These are phyloP conservation scores for Chrysopogon serrulatus DNA, from an alignment of 176 grass and related monocot genomes.

Conservation along the genomic window DNA sequence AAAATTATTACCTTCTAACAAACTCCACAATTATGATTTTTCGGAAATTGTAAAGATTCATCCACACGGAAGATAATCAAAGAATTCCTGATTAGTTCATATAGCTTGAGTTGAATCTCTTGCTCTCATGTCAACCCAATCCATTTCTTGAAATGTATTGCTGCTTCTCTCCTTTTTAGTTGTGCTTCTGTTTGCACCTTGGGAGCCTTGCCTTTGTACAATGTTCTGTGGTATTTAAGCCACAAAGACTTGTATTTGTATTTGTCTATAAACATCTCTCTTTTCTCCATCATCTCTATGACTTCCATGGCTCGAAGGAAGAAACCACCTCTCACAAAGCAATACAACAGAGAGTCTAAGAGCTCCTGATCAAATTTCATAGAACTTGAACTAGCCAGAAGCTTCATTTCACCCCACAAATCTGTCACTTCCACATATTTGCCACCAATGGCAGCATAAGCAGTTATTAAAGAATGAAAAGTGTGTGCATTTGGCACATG, in stretches of 20 bases:
- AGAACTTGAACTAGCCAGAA: constrained; percentile 46
- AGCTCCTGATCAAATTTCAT: constrained; percentile 88
- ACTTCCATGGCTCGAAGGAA: constrained; percentile 93
- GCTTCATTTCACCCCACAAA: constrained; percentile 97
- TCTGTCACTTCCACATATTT: constrained; percentile 86
- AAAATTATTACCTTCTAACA: not conserved
- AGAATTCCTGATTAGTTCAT: not conserved
- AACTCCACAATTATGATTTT: not conserved
- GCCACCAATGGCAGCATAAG: constrained; percentile 80
- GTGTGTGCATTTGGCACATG: constrained; percentile 71
- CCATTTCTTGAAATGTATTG: constrained; percentile 79
- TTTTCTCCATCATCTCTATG: constrained; percentile 81
- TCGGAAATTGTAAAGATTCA: not conserved
- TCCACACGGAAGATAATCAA: not conserved
- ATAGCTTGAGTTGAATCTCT: not conserved
- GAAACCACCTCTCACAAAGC: constrained; percentile 93
- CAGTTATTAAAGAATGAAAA: constrained; percentile 77
- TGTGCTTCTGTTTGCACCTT: constrained; percentile 90
- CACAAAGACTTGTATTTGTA: constrained; percentile 93
- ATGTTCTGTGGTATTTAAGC: constrained; percentile 85
- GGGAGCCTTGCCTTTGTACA: constrained; percentile 74
- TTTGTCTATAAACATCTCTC: constrained; percentile 83
- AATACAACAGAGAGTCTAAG: constrained; percentile 89
- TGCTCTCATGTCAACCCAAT: constrained; percentile 69
- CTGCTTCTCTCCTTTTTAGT: constrained; percentile 78